Conservation (phyloP, 2,329 filamentous ascomycete species). For the Calonectria hongkongensis region DNA sequence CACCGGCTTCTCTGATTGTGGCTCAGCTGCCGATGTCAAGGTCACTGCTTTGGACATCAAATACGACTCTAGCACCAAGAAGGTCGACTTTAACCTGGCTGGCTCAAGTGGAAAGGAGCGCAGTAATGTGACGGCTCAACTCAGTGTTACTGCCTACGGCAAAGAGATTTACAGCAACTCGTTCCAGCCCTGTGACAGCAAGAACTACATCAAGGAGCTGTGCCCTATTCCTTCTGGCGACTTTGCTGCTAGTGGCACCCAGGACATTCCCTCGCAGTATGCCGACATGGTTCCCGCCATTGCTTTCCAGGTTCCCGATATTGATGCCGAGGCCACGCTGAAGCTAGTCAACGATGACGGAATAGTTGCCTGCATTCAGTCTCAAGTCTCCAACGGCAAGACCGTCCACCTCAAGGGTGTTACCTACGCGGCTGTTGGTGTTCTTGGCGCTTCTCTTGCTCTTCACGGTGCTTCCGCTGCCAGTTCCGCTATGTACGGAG, state of each 20-base stretch:
- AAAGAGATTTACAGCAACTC: conserved; percentile 83
- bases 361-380: conserved; percentile 88
- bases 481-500: conserved; percentile 74
- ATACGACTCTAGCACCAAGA: conserved; percentile 85
- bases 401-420: conserved; percentile 84
- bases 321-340: conserved; percentile 89
- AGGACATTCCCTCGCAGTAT: conserved; percentile 82
- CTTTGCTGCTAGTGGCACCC: conserved; percentile 83
- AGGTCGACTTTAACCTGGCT: conserved; percentile 86
- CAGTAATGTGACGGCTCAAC: conserved; percentile 87
- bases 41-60: conserved; percentile 85
- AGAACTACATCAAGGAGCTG: conserved; percentile 81
- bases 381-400: conserved; percentile 90
- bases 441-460: conserved; percentile 88
- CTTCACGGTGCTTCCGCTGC: conserved; percentile 83
- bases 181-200: conserved; percentile 87
- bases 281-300: conserved; percentile 88
- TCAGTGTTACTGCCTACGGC: conserved; percentile 90
- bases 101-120: conserved; percentile 84
- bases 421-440: conserved; percentile 87
- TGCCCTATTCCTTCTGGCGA: conserved; percentile 88
- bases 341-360: conserved; percentile 79
- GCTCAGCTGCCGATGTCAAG: conserved; percentile 71
- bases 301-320: conserved; percentile 92
- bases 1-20: conserved; percentile 85